Percentiles rank a stretch among this genome's conserved stretches.
Conservation (phyloP, 208 protist species). For the Crithidia mellificae region DNA sequence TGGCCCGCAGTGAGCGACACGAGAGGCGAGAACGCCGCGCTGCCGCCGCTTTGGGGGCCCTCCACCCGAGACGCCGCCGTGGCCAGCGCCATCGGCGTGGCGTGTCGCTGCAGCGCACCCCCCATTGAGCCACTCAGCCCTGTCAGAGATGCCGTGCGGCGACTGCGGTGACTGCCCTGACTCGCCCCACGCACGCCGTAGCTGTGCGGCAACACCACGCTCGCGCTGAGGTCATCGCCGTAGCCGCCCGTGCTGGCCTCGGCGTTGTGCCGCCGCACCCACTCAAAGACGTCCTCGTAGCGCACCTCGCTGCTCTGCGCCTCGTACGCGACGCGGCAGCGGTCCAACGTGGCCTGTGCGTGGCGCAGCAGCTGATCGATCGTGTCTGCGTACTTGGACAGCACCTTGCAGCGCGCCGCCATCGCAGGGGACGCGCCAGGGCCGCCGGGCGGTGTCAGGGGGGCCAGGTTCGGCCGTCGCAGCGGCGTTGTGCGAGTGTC, state of each 20-base stretch:
- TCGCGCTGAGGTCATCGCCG: conserved; percentile 13
- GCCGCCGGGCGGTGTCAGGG: conserved; percentile 3
- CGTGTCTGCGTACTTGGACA: conserved; percentile 22
- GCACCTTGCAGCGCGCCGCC: conserved; percentile 21
- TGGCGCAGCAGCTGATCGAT: conserved; percentile 37
- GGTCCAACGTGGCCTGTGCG: conserved; percentile 11
- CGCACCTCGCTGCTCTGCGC: conserved; percentile 16
- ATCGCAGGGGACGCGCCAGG: background rate
- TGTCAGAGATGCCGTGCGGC: background rate
- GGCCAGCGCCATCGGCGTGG: background rate
- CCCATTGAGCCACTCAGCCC: background rate
- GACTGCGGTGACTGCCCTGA: background rate
- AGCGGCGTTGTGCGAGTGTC: conserved; percentile 10
- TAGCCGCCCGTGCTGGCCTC: background rate
- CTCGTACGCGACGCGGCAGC: conserved; percentile 20
- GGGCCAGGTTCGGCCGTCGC: conserved; percentile 2
- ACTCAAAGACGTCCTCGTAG: conserved; percentile 28
- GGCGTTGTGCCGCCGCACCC: conserved; percentile 7
- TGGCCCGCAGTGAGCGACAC: conserved; percentile 9
- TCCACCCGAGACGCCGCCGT: conserved; percentile 1
- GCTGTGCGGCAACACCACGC: conserved; percentile 20
- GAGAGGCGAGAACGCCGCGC: background rate
- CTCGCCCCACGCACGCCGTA: background rate
- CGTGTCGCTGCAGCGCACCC: background rate
- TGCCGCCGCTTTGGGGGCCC: background rate